Base-by-base conservation (phyloP, 2,329 filamentous ascomycete species). In the Epichloe festucae region DNA sequence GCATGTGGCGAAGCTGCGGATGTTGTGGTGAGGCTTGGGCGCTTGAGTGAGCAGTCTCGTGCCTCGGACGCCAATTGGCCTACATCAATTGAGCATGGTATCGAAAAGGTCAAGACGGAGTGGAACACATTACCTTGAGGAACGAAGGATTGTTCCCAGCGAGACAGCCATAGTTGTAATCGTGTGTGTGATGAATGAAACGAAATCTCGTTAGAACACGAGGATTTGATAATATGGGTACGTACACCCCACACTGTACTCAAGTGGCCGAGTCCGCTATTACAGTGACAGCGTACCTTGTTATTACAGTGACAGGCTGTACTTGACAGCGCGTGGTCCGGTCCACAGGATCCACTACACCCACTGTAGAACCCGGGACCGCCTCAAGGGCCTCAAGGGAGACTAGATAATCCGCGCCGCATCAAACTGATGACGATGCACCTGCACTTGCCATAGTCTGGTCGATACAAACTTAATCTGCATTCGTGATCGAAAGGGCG, bases 341-440 rank as follows among this genome's bases (percentile, higher is more conserved):
- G 3, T 27, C 27, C 27, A 27, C 27, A 8, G 27, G 27, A 27
- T 3, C 27, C 27, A 27, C 14, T 27, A 17, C 17, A 17, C 17
- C 17, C 17, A 17, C 17, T 17, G 17, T 17, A 27, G 14, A 21
- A n/a, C 12, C 23, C 42, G 31, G n/a, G 27, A 35, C 21, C 10
- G 17, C 40, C 38, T 17, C 48, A 21, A 39, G 46, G 51, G 19
- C 31, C 38, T 17, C 48, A 21, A 39, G 46, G 51, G 19, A 47
- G 15, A 8, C 41, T 44, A 54, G 51, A 56, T 55, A 52, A 53
- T 56, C 55, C 55, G 55, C 11, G 17, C 52, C 52, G 49, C 46
- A 34, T 39, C 12, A 19, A 43, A 21, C 27, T 47, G 35, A 50
- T 53, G 53, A 54, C 45, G 53, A 52, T 46, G 34, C 45, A 44